Base-by-base conservation (phyloP, 176 grass and related monocot species). In the Cymbopogon citratus region DNA sequence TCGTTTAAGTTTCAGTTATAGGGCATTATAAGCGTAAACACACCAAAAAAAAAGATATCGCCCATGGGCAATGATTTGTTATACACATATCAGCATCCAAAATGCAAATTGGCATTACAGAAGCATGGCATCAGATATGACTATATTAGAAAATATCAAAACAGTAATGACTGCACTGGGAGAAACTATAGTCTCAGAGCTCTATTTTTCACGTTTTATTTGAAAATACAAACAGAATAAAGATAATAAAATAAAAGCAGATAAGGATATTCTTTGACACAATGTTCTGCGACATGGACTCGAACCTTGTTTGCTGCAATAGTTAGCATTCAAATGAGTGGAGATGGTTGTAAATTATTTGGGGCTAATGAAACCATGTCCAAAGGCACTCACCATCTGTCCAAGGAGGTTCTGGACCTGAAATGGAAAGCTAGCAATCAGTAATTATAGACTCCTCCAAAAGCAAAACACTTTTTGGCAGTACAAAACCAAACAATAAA, bases 211-310 rank as follows among this genome's bases (percentile, higher is more conserved):
- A 68, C 7, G 48, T 36, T 57, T 56, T 44, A 6, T 81, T 60
- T 75, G 12, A 67, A 34, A 66, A 60, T 4, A 40, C 25, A 23
- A 73, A 73, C 41, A 67, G 8, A 82, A 64, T 77, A 11, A 73
- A 82, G 64, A 84, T 77, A 73, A 59, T 31, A 6, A 49, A 73
- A 80, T 72, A 40, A 18, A 14, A 46, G 52, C 67, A 85, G 11
- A 85, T 75, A 89, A 97, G 94, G 94, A 97, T 97, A 97, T 97
- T 97, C 78, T 90, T 97, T 74, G 88, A 90, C 68, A 94, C 80
- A 28, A 97, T 92, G 78, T 87, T 85, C 76, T 94, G 87, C 66
- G 94, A 97, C 94, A 97, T 97, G 41, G 90, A 73, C 77, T 97
- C 91, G 19, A 97, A 97, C 83, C 94, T 90, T 51, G 83, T 89